phyloP scores from a whole-genome alignment of 129 eudicot species.

The Scalesia atractyloides region DNA sequence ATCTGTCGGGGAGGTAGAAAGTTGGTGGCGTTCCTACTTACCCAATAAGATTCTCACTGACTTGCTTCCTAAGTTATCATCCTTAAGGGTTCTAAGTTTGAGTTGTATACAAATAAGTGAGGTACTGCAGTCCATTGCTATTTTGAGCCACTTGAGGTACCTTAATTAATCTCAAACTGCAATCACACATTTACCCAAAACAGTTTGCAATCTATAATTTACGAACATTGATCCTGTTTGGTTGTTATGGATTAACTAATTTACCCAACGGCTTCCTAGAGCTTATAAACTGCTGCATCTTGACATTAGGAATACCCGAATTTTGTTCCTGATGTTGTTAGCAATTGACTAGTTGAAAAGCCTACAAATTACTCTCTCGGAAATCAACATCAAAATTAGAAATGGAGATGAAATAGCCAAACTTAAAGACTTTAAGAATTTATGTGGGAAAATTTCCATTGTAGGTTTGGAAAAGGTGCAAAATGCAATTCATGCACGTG shows the following conservation, averaged over 20 bases:
- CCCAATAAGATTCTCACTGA: background rate
- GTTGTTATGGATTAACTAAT: background rate
- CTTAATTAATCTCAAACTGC: background rate
- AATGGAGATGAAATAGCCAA: conserved; percentile 19
- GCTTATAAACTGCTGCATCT: conserved; percentile 5
- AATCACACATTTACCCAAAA: conserved; percentile 2
- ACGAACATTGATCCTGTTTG: background rate
- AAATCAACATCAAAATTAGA: conserved; percentile 24
- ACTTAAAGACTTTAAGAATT: conserved; percentile 5
- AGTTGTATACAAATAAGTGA: background rate
- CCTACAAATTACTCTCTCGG: conserved; percentile 30
- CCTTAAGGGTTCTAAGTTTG: background rate
- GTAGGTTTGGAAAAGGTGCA: conserved; percentile 20
- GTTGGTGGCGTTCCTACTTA: no score
- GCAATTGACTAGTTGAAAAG: background rate
- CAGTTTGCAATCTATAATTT: conserved; percentile 5
- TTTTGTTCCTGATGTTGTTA: conserved; percentile 31
- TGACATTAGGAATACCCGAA: background rate
- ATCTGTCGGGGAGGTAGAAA: background rate
- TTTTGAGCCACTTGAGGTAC: background rate
- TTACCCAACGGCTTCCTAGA: background rate
- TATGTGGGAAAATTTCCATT: conserved; percentile 27
- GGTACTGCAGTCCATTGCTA: background rate
- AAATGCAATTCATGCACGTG: conserved; percentile 27
- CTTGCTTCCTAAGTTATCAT: background rate